Evolutionary conservation across 108 stramenopile species (phyloP).

Genomic region (Pseudonitzschia pungens): DNA sequence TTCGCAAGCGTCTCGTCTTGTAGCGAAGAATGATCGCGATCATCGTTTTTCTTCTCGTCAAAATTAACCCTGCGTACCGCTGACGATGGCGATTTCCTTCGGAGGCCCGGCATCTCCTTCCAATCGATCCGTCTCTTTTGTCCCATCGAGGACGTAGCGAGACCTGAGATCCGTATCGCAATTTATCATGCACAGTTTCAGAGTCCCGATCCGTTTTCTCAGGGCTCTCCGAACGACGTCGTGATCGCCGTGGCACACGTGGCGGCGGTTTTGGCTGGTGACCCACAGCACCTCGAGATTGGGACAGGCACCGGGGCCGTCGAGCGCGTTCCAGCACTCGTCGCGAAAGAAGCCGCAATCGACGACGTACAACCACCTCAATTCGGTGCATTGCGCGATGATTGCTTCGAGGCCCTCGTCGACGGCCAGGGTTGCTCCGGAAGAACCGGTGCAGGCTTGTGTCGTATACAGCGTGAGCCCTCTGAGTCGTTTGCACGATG

Average conservation of each 20-base stretch:
- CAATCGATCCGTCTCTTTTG: constrained; percentile 7
- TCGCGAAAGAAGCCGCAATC: neutral
- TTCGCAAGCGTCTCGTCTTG: too few relatives aligned
- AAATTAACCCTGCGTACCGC: too few relatives aligned
- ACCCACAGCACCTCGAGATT: constrained; percentile 7
- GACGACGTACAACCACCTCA: neutral
- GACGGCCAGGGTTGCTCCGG: neutral
- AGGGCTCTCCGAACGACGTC: neutral
- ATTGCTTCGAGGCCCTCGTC: neutral
- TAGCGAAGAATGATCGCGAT: too few relatives aligned
- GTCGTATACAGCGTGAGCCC: neutral
- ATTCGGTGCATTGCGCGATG: neutral
- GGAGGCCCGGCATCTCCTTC: neutral
- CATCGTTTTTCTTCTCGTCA: too few relatives aligned
- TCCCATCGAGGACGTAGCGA: neutral
- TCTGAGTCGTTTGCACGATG: neutral
- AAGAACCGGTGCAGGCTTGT: neutral
- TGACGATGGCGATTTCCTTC: too few relatives aligned
- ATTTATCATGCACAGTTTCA: constrained; percentile 5
- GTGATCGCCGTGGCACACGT: neutral
- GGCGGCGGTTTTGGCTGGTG: neutral
- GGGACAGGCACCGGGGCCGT: neutral
- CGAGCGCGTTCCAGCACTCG: neutral
- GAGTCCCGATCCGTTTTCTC: neutral
- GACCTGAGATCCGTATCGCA: neutral